Base-by-base conservation (phyloP, 495 filamentous ascomycete species). In the Poronia punctata region DNA sequence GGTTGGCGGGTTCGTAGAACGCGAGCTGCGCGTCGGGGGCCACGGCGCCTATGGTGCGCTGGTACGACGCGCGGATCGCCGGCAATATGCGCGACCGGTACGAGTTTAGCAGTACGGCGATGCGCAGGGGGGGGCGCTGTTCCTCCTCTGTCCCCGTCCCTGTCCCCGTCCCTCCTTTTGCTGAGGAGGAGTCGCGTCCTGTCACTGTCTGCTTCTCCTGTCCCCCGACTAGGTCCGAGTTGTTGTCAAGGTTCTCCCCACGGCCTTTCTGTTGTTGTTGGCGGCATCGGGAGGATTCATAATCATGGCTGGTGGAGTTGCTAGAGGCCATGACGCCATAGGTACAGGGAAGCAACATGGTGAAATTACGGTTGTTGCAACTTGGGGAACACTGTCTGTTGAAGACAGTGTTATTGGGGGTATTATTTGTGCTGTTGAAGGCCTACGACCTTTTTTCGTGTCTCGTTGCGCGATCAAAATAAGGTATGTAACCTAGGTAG, bases 61-160 rank as follows among this genome's bases (percentile, higher is more conserved):
- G 42, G 48, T 70, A 71, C 14, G 68, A 70, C 35, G 52, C 50
- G 5, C 59, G 50, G 46, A 70, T 59, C 10, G 52, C 56, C 22
- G 53, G 36, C 18, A 66, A 55, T 22, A 58, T 43, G 22, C 59
- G 62, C 19, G 65, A 69, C 16, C 54, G 53, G 52, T 59, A 67
- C 25, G 59, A 65, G 54, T 71, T 70, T 18, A 69, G 57, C 12
- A 71, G 50, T 49, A 73, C 56, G 48, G 67, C 69, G 46, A 72
- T 64, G 39, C 53, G 54, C 10, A 50, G 29, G n/a, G n/a, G n/a
- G n/a, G 14, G 52, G 35, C 25, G 30, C 43, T 22, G 21, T 19
- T 29, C 40, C 43, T 25, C 29, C 21, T 9, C 29, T 45, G 15
- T 35, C 34, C 17, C 18, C 40, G 35, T 29, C 40, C 43, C 46